Percentiles rank a stretch among this genome's conserved stretches.
Evolutionary conservation across 139 green algal genomes (phyloP).

Genomic region (Protoeuglena noctilucae): DNA sequence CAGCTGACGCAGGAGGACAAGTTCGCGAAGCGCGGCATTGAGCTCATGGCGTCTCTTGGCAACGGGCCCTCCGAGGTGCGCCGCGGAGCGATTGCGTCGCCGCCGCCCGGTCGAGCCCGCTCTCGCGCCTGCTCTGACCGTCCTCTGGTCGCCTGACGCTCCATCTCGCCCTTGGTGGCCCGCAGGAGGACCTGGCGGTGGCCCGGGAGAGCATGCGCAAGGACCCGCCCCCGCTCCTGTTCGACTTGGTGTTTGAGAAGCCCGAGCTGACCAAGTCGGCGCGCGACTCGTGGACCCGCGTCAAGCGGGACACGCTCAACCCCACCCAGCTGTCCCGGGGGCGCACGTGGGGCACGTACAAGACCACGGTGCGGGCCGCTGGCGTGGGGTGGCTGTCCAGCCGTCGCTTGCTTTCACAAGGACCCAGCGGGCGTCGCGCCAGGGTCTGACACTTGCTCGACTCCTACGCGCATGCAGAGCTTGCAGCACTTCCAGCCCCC

Average conservation of each 20-base stretch:
- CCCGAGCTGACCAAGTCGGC: slow-evolving; percentile 21
- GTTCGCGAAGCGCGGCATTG: slow-evolving; percentile 42
- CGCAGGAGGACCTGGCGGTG: not conserved
- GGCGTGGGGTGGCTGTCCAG: too few relatives aligned
- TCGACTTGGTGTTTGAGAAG: slow-evolving; percentile 62
- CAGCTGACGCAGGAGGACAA: slow-evolving; percentile 54
- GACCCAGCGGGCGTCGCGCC: too few relatives aligned
- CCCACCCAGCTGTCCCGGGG: slow-evolving; percentile 37
- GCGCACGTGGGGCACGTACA: slow-evolving; percentile 22
- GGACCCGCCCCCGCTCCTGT: slow-evolving; percentile 28
- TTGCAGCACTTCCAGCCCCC: slow-evolving; percentile 5
- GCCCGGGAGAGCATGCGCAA: slow-evolving; percentile 1
- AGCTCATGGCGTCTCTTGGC: slow-evolving; percentile 39
- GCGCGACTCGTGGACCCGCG: slow-evolving; percentile 3
- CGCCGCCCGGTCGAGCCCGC: too few relatives aligned
- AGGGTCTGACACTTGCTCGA: slow-evolving; percentile 12
- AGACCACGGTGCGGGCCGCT: slow-evolving; percentile 24
- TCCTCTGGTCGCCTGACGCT: too few relatives aligned
- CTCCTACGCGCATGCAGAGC: slow-evolving; percentile 9
- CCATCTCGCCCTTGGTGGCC: not conserved
- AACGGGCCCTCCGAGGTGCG: too few relatives aligned
- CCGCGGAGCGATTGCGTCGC: too few relatives aligned
- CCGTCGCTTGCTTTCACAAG: too few relatives aligned
- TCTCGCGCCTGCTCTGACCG: too few relatives aligned
- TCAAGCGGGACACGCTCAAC: slow-evolving; percentile 57